Conservation (phyloP, 2,329 filamentous ascomycete genomes). For the Dothistroma pini region DNA sequence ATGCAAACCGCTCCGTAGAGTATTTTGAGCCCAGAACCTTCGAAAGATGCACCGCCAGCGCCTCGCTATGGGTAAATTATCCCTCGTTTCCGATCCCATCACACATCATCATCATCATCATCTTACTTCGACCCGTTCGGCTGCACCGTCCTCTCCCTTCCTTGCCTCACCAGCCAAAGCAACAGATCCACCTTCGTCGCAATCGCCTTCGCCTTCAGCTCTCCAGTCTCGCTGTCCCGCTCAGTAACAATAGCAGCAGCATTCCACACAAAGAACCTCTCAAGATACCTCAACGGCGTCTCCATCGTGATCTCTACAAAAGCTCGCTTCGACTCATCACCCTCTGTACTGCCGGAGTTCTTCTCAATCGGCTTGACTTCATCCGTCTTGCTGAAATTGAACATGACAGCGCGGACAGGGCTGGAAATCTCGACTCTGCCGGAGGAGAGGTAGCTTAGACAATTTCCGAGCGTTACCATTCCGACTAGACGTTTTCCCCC, state of each 20-base stretch:
- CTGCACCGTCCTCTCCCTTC: constrained; percentile 22
- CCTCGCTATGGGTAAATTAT: constrained; percentile 5
- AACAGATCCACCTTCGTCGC: constrained; percentile 96
- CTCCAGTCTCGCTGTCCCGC: constrained; percentile 49
- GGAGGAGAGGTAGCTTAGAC: constrained; percentile 83
- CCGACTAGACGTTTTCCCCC: constrained; percentile 71
- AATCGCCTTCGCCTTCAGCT: constrained; percentile 74
- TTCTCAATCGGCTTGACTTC: constrained; percentile 89
- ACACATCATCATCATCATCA: not conserved
- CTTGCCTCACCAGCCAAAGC: constrained; percentile 79
- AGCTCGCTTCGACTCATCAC: constrained; percentile 50
- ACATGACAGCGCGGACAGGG: constrained; percentile 87
- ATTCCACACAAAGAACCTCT: constrained; percentile 98
- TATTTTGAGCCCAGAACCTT: constrained; percentile 1
- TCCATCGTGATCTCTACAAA: constrained; percentile 95
- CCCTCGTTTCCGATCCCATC: constrained; percentile 2
- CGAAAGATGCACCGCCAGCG: constrained; percentile 7
- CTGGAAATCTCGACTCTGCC: constrained; percentile 72
- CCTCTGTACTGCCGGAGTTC: constrained; percentile 49
- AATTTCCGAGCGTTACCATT: constrained; percentile 89
- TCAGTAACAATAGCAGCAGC: constrained; percentile 93
- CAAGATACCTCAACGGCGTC: constrained; percentile 76
- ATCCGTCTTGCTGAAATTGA: constrained; percentile 82
- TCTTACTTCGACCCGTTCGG: not conserved
- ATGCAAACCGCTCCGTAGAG: not conserved